phyloP scores from a whole-genome alignment of 495 filamentous ascomycete genomes.

The Podospora comata region DNA sequence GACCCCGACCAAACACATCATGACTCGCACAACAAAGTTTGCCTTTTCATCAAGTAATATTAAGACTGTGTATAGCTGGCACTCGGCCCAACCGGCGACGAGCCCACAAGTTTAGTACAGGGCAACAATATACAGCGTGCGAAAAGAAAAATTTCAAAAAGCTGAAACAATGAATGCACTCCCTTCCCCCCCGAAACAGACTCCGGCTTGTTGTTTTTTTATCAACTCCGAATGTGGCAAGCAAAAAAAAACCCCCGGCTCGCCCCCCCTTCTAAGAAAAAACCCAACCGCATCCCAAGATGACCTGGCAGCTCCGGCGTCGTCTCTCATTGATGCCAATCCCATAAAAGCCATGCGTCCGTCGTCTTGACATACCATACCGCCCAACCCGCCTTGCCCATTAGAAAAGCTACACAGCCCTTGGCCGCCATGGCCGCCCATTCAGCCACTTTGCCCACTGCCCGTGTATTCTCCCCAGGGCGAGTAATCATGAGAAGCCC shows the following conservation, averaged over 20 bases:
- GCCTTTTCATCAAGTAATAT: slow-evolving; percentile 10
- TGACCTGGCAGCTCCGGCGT: slow-evolving; percentile 2
- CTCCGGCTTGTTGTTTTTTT: background rate
- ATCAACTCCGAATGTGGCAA: background rate
- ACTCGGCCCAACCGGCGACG: slow-evolving; percentile 2
- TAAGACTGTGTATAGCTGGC: slow-evolving; percentile 19
- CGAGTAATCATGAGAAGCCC: slow-evolving; percentile 31
- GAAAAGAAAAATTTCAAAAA: slow-evolving; percentile 17
- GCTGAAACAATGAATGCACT: slow-evolving; percentile 6
- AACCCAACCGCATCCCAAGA: background rate
- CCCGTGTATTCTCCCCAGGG: slow-evolving; percentile 3
- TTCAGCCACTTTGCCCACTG: slow-evolving; percentile 1
- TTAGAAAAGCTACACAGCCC: background rate
- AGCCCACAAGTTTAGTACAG: slow-evolving; percentile 13
- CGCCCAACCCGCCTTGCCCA: slow-evolving; percentile 6
- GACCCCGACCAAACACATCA: background rate
- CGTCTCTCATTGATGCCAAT: slow-evolving; percentile 17
- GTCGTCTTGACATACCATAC: slow-evolving; percentile 23
- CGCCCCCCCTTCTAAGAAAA: background rate
- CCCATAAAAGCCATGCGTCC: slow-evolving; percentile 1
- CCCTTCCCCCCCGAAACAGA: background rate
- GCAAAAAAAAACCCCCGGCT: background rate
- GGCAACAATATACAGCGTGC: slow-evolving; percentile 22
- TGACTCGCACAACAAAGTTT: background rate
- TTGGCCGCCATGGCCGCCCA: slow-evolving; percentile 10